A percentile compares a stretch with the other conserved stretches of the same genome.
Evolutionary conservation across 208 protist species (phyloP).

Genomic region (Leishmania arabica): DNA sequence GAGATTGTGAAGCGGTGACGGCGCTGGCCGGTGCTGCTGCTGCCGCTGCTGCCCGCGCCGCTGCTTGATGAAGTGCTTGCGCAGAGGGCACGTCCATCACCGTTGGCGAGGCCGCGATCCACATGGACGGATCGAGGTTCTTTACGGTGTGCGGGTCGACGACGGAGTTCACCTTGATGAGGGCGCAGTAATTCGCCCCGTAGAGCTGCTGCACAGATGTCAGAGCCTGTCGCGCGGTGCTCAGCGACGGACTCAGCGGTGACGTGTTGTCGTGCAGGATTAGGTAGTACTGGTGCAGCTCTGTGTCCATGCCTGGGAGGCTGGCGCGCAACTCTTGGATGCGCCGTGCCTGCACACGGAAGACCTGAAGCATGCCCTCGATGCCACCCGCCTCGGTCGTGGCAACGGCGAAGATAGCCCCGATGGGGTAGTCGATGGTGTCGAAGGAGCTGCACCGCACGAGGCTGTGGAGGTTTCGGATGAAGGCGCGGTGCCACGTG

Average conservation of each 20-base stretch:
- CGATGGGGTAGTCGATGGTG: constrained; percentile 82
- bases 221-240: constrained; percentile 45
- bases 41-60: constrained; percentile 8
- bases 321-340: constrained; percentile 39
- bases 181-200: constrained; percentile 50
- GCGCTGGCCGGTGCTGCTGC: constrained; percentile 5
- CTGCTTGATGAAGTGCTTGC: constrained; percentile 23
- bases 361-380: constrained; percentile 53
- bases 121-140: constrained; percentile 61
- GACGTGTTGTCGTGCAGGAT: constrained; percentile 77
- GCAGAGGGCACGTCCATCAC: constrained; percentile 70
- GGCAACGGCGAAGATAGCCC: constrained; percentile 61
- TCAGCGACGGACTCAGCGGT: constrained; percentile 31
- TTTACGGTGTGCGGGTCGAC: constrained; percentile 48
- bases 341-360: constrained; percentile 44
- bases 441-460: constrained; percentile 76
- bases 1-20: constrained; percentile 4
- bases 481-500: constrained; percentile 58
- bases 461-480: constrained; percentile 58
- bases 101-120: constrained; percentile 68
- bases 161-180: constrained; percentile 75
- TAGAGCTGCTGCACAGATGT: constrained; percentile 52
- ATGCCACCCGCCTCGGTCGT: constrained; percentile 55
- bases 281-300: constrained; percentile 70
- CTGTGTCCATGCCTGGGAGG: constrained; percentile 69